Conservation (phyloP, 345 rosid genomes). For the Hirschfeldia incana region DNA sequence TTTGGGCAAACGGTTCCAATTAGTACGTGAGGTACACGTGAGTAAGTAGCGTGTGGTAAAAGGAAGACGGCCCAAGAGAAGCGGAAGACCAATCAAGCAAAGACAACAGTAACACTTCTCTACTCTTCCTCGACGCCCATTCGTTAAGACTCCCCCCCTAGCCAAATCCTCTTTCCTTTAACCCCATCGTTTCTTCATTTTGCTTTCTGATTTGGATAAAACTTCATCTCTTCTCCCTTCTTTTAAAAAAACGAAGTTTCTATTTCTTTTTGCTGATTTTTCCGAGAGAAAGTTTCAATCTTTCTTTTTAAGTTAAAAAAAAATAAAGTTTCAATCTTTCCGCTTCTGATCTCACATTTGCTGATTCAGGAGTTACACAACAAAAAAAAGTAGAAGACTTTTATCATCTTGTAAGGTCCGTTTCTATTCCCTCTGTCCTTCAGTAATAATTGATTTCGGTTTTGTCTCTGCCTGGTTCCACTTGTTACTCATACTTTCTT, state of each 20-base stretch:
- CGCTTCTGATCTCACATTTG: too few relatives aligned
- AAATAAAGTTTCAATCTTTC: not conserved
- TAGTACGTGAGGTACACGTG: not conserved
- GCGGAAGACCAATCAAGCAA: constrained; percentile 29
- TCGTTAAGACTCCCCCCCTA: not conserved
- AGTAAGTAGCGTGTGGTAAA: not conserved
- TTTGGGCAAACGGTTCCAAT: not conserved
- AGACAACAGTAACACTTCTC: constrained; percentile 29
- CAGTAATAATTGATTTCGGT: not conserved
- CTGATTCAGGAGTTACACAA: not conserved
- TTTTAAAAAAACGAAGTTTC: too few relatives aligned
- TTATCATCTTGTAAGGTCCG: constrained; percentile 26
- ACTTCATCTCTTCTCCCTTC: too few relatives aligned
- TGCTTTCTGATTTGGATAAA: not conserved
- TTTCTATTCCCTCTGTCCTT: constrained; percentile 6
- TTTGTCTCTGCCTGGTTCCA: not conserved
- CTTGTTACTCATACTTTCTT: not conserved
- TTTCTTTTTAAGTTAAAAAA: too few relatives aligned
- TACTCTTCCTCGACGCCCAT: constrained; percentile 27
- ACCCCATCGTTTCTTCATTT: too few relatives aligned
- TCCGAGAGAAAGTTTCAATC: too few relatives aligned
- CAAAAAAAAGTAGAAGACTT: constrained; percentile 19
- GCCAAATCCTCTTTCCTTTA: too few relatives aligned
- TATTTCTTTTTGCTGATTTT: too few relatives aligned
- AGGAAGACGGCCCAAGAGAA: constrained; percentile 5